Conservation (phyloP, 345 rosid species). For the Brassica cretica region DNA sequence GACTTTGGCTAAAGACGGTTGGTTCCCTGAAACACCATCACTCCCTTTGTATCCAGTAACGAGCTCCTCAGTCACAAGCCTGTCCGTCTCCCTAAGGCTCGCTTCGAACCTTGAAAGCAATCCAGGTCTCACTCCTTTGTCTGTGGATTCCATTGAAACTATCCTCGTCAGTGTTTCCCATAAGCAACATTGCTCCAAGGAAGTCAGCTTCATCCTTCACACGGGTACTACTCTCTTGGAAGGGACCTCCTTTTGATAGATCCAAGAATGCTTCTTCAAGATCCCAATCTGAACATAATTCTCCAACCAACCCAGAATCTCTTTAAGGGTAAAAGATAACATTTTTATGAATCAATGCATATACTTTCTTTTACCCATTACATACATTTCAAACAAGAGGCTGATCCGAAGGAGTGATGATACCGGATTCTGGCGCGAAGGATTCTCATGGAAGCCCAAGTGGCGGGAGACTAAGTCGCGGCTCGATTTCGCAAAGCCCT, state of each 20-base stretch:
- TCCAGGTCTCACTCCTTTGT: constrained; percentile 28
- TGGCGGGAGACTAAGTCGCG: constrained; percentile 50
- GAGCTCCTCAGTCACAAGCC: too few relatives aligned
- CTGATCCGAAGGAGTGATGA: background rate
- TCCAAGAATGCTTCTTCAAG: constrained; percentile 52
- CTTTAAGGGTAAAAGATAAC: too few relatives aligned
- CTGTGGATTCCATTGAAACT: constrained; percentile 45
- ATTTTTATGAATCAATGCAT: too few relatives aligned
- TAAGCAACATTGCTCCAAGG: constrained; percentile 61
- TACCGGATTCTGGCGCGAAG: constrained; percentile 67
- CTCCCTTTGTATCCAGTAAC: too few relatives aligned
- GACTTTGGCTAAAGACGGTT: too few relatives aligned
- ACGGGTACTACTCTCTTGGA: too few relatives aligned
- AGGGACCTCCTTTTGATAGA: too few relatives aligned
- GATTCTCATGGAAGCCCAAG: constrained; percentile 41
- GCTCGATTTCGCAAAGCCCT: constrained; percentile 49
- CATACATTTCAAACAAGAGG: background rate
- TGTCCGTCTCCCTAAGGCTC: too few relatives aligned
- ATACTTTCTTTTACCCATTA: too few relatives aligned
- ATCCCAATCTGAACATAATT: constrained; percentile 69
- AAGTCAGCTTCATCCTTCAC: too few relatives aligned
- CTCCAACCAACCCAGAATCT: background rate
- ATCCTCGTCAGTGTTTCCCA: constrained; percentile 48
- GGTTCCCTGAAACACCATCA: too few relatives aligned
- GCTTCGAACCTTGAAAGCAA: too few relatives aligned